Base-by-base conservation (phyloP, 352 stramenopile genomes). In the Phytophthora crassamura region DNA sequence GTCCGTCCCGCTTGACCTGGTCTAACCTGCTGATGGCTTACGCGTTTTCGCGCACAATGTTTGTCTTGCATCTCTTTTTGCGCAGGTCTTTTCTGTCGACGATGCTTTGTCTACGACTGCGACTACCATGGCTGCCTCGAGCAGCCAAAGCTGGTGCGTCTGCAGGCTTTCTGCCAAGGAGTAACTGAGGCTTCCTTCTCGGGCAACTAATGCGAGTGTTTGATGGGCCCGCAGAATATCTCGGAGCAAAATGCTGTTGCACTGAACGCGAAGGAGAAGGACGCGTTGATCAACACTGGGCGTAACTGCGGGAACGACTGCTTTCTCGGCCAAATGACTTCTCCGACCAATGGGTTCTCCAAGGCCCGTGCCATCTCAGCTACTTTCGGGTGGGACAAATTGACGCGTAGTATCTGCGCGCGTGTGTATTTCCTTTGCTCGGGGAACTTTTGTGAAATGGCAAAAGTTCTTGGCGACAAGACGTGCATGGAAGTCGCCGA, bases 41-140 rank as follows among this genome's bases (percentile, higher is more conserved):
- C 10, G 2, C 12, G 32, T 41, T 16, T 5, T 53, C 5, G 18
- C 5, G 43, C 9, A 28, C 16, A 33, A 43, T 33, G 12, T 30
- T n/a, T 52, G 28, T 30, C 25, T 28, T 28, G n/a, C 22, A 32
- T 46, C 8, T 18, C 58, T 10, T 58, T n/a, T 28, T 48, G 10
- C 28, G 15, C 34, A 92, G 82, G 78, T 45, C 71, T 95, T 30
- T 92, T 94, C 34, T 95, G 87, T 59, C 75, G 85, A 25, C 69
- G 80, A n/a, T 95, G 87, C 63, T 93, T 88, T 62, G 76, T 89
- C 11, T 95, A 95, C 50, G 87, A 95, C 64, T 95, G 87, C 46
- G 82, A 95, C 56, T 93, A 94, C 53, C 87, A 95, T 52, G 83
- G 82, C 40, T 90, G 78, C 25, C 22, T 72, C 5, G 80, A 86